These are phyloP conservation scores for Phytophthora sansomeana DNA, from an alignment of 352 stramenopile genomes.

Conservation along the genomic window DNA sequence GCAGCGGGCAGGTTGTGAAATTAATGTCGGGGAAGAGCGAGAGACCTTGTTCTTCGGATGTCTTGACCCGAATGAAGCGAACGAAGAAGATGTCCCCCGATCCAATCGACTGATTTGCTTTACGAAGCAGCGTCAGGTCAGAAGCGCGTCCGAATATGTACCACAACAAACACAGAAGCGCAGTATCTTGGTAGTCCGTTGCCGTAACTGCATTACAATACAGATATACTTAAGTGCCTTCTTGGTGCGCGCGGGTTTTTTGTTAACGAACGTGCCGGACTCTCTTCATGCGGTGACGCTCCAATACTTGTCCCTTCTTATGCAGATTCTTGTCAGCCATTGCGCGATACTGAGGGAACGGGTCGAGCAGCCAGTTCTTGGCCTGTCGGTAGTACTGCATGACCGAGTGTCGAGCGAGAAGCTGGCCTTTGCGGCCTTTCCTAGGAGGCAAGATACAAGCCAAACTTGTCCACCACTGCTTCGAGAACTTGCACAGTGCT, in stretches of 20 bases:
- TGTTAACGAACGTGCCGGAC: slow-evolving; percentile 9
- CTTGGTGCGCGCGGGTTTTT: slow-evolving; percentile 16
- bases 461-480: slow-evolving; percentile 31
- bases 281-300: slow-evolving; percentile 20
- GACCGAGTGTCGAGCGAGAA: slow-evolving; percentile 20
- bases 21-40: slow-evolving; percentile 31
- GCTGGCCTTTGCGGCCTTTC: slow-evolving; percentile 13
- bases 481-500: slow-evolving; percentile 3
- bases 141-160: slow-evolving; percentile 42
- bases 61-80: slow-evolving; percentile 39
- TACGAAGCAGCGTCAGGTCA: slow-evolving; percentile 30
- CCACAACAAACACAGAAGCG: slow-evolving; percentile 26
- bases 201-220: slow-evolving; percentile 14
- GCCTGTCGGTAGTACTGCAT: slow-evolving; percentile 31
- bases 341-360: slow-evolving; percentile 14
- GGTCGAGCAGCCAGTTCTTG: slow-evolving; percentile 30
- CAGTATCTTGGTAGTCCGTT: slow-evolving; percentile 27
- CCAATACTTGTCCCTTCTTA: slow-evolving; percentile 27
- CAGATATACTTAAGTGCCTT: slow-evolving; percentile 9
- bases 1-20: slow-evolving; percentile 28
- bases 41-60: slow-evolving; percentile 30
- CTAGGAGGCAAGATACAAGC: slow-evolving; percentile 29
- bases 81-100: slow-evolving; percentile 16
- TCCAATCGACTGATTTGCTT: slow-evolving; percentile 29
- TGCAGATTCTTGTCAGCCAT: slow-evolving; percentile 10